Evolutionary conservation across 1,284 basidiomycete species (phyloP), one percentile per base, ranked within the genome.

Genomic region (Cryptococcus floricola): DNA sequence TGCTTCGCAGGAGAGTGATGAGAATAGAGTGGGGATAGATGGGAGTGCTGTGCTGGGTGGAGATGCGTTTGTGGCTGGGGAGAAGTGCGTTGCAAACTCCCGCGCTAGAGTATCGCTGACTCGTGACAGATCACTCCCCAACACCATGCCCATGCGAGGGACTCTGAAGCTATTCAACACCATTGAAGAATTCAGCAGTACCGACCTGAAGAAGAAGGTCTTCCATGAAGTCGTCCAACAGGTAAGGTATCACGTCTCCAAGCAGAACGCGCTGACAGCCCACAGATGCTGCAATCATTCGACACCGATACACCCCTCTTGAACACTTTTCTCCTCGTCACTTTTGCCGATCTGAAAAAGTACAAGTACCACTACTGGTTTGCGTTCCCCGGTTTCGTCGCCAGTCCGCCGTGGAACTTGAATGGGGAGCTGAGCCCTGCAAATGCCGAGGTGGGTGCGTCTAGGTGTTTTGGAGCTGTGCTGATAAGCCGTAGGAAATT

Each of bases 321-420:
- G 48, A 88, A 84, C 55, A 81, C 82, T 2, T 98, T 98, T 77
- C 80, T 97, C 14, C 80, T 96, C 27, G 87, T 98, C 63, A 91
- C 92, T 0, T 98, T 88, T 68, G 90, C 96, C 0, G 96, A 98
- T 75, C 85, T 98, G 58, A 98, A 98, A 81, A 97, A 95, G 76
- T 98, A 95, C 80, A 88, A 88, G 62, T 98, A 91, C 74, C 93
- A 88, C 72, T 97, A 98, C 77, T 98, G 95, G 94, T 97, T 97
- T 68, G 89, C 89, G 0, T 96, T 97, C 74, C 96, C 96, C 0
- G 91, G 92, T 0, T 85, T 98, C 56, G 84, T 88, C 0, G 81
- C 88, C 14, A 90, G 89, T 64, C 91, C 92, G 4, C 83, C 85
- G 0, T 96, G 92, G 92, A 85, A 91, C 76, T 82, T 91, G 56